Evolutionary conservation across 768 basidiomycete species (phyloP).

Genomic region (Rhizopogon vulgaris): DNA sequence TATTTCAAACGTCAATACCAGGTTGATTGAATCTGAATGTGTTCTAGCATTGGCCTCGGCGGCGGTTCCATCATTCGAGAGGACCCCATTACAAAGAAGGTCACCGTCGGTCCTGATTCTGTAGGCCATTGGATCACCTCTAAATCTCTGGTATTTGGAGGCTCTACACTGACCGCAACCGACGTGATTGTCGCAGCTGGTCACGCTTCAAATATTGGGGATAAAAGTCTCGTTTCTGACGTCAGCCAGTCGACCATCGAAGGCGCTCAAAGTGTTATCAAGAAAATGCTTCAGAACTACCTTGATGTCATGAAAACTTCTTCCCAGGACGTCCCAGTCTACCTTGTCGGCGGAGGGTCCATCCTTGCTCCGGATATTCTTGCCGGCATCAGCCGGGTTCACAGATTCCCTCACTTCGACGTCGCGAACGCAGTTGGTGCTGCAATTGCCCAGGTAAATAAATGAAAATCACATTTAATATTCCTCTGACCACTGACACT

Average conservation of each 20-base stretch:
- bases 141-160: slow-evolving; percentile 52
- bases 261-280: slow-evolving; percentile 35
- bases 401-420: slow-evolving; percentile 43
- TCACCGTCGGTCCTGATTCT: slow-evolving; percentile 58
- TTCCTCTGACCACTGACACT: not conserved
- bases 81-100: slow-evolving; percentile 26
- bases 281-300: slow-evolving; percentile 36
- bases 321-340: slow-evolving; percentile 46
- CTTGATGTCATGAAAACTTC: slow-evolving; percentile 64
- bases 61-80: slow-evolving; percentile 51
- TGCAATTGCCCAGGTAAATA: slow-evolving; percentile 32
- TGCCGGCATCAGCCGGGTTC: slow-evolving; percentile 44
- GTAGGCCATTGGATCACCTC: slow-evolving; percentile 50
- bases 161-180: slow-evolving; percentile 51
- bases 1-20: not conserved
- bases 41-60: slow-evolving; percentile 50
- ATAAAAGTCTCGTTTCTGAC: slow-evolving; percentile 15
- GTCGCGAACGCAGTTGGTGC: slow-evolving; percentile 63
- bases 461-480: too few relatives aligned
- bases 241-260: slow-evolving; percentile 22
- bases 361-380: slow-evolving; percentile 49
- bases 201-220: slow-evolving; percentile 22
- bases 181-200: slow-evolving; percentile 47
- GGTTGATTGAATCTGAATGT: slow-evolving; percentile 3
- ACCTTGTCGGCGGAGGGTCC: slow-evolving; percentile 63